Base-by-base conservation (phyloP, 306 rosid species). In the Cercis canadensis region DNA sequence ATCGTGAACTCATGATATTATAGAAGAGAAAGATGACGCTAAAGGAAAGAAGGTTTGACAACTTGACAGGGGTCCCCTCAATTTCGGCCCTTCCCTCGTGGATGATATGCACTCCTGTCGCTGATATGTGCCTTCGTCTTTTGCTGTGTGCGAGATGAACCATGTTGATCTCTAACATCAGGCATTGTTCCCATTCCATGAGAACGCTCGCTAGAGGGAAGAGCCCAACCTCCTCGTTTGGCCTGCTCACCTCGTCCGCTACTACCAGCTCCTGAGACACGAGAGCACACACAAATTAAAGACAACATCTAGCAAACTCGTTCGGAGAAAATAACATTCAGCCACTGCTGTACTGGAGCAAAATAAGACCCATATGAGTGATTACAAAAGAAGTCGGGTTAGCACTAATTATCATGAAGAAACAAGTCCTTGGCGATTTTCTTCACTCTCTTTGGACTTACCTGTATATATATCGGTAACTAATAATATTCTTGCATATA, bases 141-240 rank as follows among this genome's bases (percentile, higher is more conserved):
- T 75, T 71, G 78, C n/a, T 60, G 64, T 0, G 65, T 4, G 14
- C 11, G 67, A 55, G 89, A 76, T 47, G 87, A 67, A 49, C 73
- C 80, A 14, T 17, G 79, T 11, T n/a, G 11, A 16, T 68, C 75
- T 55, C 69, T 50, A 19, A 18, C 32, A 62, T 76, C 84, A 31
- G 79, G 37, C 8, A 75, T 69, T 36, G 72, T 51, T 47, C 73
- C 75, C 19, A 33, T 44, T 9, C 56, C 62, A 67, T 78, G 75
- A 33, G n/a, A 34, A 12, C 11, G 18, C 75, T 88, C 90, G 1
- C 72, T 66, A 16, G 84, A 82, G 59, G 95, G 95, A 44, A 90
- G 92, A 7, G 87, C 86, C 92, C 82, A 73, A 33, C 83, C 95
- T 43, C 87, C 82, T 50, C 44, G 75, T 34, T 82, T 21, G 1